Percentiles rank a stretch among this genome's conserved stretches.
phyloP scores from a whole-genome alignment of 441 rosid species.

The Populus trichocarpa region DNA sequence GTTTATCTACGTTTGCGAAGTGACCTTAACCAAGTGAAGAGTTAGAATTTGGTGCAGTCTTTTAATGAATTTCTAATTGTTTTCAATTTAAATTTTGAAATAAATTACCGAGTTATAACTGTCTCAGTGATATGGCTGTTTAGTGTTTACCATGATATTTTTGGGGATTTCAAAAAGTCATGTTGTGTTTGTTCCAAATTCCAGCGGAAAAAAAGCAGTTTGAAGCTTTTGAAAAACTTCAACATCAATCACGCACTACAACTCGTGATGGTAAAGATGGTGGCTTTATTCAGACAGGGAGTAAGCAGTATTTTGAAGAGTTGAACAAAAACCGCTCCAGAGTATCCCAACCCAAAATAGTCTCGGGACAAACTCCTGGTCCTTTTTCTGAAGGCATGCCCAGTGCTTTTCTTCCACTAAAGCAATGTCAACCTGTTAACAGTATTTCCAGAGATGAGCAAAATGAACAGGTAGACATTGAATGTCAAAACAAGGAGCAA shows the following conservation, averaged over 20 bases:
- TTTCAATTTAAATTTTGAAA: too few species aligned
- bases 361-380: neutral
- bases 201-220: constrained; percentile 19
- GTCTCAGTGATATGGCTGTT: neutral
- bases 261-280: neutral
- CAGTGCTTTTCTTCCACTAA: neutral
- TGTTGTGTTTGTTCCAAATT: neutral
- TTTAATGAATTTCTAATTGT: too few species aligned
- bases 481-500: constrained; percentile 9
- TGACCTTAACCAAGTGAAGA: too few species aligned
- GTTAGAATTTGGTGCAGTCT: too few species aligned
- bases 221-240: neutral
- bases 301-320: constrained; percentile 9
- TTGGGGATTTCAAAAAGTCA: neutral
- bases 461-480: neutral
- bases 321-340: neutral
- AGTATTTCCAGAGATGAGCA: constrained; percentile 5
- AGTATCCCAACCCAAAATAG: constrained; percentile 11
- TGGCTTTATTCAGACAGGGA: constrained; percentile 3
- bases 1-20: too few species aligned
- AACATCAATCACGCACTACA: neutral
- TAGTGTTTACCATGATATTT: neutral
- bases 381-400: constrained; percentile 3
- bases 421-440: constrained; percentile 2
- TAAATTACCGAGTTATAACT: neutral